Conservation (phyloP, 139 green algal genomes). For the Coccomyxa sp. region DNA sequence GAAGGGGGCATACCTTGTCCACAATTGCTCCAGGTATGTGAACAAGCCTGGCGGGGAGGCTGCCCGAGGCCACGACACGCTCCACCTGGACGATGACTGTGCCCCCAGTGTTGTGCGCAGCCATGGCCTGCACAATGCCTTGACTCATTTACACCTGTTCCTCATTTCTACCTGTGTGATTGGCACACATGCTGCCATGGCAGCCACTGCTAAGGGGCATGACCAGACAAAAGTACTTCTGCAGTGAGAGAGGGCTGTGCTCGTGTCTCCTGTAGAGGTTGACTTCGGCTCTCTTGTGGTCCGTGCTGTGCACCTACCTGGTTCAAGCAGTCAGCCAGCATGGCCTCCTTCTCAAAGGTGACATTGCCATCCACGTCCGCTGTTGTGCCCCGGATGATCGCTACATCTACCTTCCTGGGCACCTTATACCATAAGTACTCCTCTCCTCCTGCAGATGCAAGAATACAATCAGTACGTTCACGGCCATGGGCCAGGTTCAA, state of each 20-base stretch:
- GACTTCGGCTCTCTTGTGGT: too few relatives aligned
- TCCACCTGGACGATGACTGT: slow-evolving; percentile 48
- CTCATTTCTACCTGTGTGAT: too few relatives aligned
- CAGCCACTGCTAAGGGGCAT: too few relatives aligned
- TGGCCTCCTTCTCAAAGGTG: slow-evolving; percentile 38
- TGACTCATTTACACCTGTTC: too few relatives aligned
- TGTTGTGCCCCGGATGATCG: slow-evolving; percentile 41
- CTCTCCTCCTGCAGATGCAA: too few relatives aligned
- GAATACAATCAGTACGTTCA: too few relatives aligned
- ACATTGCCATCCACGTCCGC: slow-evolving; percentile 51
- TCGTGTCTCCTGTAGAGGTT: too few relatives aligned
- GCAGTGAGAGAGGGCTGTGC: too few relatives aligned
- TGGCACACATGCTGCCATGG: too few relatives aligned
- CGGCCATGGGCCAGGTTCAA: too few relatives aligned
- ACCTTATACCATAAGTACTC: slow-evolving; percentile 41
- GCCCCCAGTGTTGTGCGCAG: slow-evolving; percentile 45
- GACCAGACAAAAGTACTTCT: too few relatives aligned
- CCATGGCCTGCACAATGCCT: slow-evolving; percentile 45
- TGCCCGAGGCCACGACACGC: slow-evolving; percentile 30
- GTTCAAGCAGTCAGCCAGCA: slow-evolving; percentile 33
- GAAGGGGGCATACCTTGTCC: slow-evolving; percentile 14
- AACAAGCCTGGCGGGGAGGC: slow-evolving; percentile 19
- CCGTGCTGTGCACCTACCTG: too few relatives aligned
- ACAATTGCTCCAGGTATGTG: slow-evolving; percentile 38
- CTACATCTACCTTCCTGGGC: slow-evolving; percentile 24